phyloP scores from a whole-genome alignment of 2,329 filamentous ascomycete species.

The Acarospora socialis region DNA sequence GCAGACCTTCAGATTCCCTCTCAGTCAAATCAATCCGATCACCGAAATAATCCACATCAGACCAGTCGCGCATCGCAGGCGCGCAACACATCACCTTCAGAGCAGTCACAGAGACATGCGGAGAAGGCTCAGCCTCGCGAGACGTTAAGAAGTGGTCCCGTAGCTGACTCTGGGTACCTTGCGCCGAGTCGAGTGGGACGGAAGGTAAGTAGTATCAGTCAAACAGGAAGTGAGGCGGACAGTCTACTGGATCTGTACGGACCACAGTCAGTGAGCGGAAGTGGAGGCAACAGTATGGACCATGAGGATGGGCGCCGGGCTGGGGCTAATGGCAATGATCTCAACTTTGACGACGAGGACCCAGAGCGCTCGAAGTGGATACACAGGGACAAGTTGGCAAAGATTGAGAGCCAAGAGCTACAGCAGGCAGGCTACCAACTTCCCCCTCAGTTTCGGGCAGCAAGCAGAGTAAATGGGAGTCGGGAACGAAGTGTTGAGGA shows the following conservation, averaged over 20 bases:
- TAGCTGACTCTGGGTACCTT: no score
- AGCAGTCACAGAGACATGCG: no score
- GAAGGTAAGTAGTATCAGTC: conserved; percentile 21
- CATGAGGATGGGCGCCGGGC: conserved; percentile 8
- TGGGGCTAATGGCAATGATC: conserved; percentile 4
- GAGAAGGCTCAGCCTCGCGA: no score
- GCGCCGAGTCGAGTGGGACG: no score
- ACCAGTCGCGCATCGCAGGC: no score
- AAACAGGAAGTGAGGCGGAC: conserved; percentile 26
- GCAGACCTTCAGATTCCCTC: no score
- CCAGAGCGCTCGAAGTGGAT: conserved; percentile 28
- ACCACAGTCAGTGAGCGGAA: conserved; percentile 14
- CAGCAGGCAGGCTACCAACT: conserved; percentile 32
- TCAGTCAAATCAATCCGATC: no score
- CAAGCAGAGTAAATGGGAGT: conserved; percentile 20
- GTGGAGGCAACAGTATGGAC: conserved; percentile 9
- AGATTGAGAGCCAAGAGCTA: conserved; percentile 36
- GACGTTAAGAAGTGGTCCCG: no score
- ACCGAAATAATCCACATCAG: no score
- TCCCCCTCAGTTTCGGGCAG: conserved; percentile 24
- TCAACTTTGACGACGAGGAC: conserved; percentile 7
- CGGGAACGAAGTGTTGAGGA: conserved; percentile 4
- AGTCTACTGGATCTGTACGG: conserved; percentile 24
- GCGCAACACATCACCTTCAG: no score
- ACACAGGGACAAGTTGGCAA: conserved; percentile 35